Evolutionary conservation across 495 filamentous ascomycete species (phyloP).

Genomic region (Pyrenula massariospora): DNA sequence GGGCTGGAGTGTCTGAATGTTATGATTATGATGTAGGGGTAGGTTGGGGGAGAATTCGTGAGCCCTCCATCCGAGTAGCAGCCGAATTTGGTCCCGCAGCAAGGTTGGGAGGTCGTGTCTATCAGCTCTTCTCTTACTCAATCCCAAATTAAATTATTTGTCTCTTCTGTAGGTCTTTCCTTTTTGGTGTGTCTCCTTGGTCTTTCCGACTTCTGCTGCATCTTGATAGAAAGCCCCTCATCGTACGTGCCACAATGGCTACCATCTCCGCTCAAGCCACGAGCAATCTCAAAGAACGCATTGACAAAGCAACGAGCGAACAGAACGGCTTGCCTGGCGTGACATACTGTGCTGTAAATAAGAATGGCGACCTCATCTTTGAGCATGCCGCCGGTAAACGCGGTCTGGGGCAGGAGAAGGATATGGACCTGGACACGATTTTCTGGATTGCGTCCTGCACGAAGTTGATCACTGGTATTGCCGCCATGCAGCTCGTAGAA

Average conservation of each 20-base stretch:
- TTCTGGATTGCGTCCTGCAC: slow-evolving; percentile 54
- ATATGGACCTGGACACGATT: slow-evolving; percentile 38
- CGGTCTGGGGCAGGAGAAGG: slow-evolving; percentile 21
- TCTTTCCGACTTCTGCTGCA: too few species aligned
- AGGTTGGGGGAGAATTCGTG: too few species aligned
- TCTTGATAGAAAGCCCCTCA: too few species aligned
- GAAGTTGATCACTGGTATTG: slow-evolving; percentile 41
- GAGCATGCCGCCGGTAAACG: slow-evolving; percentile 31
- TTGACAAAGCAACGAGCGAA: slow-evolving; percentile 27
- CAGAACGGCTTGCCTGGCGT: slow-evolving; percentile 30
- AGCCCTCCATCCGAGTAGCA: too few species aligned
- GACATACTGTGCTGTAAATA: slow-evolving; percentile 33
- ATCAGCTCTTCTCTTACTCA: too few species aligned
- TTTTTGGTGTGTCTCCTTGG: too few species aligned
- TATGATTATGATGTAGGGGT: too few species aligned
- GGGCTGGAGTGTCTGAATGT: too few species aligned
- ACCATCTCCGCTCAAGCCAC: slow-evolving; percentile 5
- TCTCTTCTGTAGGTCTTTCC: too few species aligned
- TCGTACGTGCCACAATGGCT: slow-evolving; percentile 1
- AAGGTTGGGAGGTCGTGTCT: too few species aligned
- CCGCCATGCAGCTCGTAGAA: slow-evolving; percentile 52
- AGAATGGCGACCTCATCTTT: slow-evolving; percentile 35
- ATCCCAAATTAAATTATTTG: too few species aligned
- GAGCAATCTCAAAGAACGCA: slow-evolving; percentile 9
- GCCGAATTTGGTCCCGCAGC: too few species aligned